Evolutionary conservation across 495 filamentous ascomycete species (phyloP), one percentile per base, ranked within the genome.

Genomic region (Staphylotrichum longicolle): DNA sequence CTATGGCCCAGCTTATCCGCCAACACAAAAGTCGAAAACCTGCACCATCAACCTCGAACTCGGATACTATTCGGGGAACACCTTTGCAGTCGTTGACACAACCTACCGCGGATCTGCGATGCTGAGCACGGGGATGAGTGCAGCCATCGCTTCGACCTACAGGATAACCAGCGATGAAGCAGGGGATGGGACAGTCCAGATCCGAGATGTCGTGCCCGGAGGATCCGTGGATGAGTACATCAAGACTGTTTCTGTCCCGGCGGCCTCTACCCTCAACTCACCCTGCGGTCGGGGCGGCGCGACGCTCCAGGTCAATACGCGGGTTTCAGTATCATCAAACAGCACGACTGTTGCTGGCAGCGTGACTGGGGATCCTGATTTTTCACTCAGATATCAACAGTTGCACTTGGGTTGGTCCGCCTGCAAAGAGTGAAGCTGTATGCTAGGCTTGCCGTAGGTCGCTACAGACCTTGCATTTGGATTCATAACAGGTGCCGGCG

Each of bases 41-140:
- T 54, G 51, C 37, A 41, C 9, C 51, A 39, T 54, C 34, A 7
- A n/a, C 35, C n/a, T 54, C 3, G 20, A 7, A 2, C 51, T 54
- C 51, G 14, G 51, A n/a, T 27, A 54, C 15, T n/a, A 34, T n/a
- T n/a, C 3, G n/a, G 51, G 35, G 11, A 27, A 27, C 51, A 30
- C 2, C n/a, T 54, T 54, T 14, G 14, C 32, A 9, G 12, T 54
- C 14, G 0, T 41, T 14, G 51, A 12, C 51, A 15, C 15, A 0
- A 34, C 34, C 14, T 54, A 54, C 51, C 51, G 30, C 35, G 51
- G 51, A 20, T 41, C n/a, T 4, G 51, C 35, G n/a, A 14, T 27
- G 35, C 8, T 41, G 15, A 35, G 41, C 35, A 35, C 37, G 35
- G 14, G 20, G 4, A 10, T 41, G 51, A 54, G 2, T 8, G 51